These are phyloP conservation scores for Euphorbia tirucalli DNA, from an alignment of 345 rosid species.

Conservation along the genomic window DNA sequence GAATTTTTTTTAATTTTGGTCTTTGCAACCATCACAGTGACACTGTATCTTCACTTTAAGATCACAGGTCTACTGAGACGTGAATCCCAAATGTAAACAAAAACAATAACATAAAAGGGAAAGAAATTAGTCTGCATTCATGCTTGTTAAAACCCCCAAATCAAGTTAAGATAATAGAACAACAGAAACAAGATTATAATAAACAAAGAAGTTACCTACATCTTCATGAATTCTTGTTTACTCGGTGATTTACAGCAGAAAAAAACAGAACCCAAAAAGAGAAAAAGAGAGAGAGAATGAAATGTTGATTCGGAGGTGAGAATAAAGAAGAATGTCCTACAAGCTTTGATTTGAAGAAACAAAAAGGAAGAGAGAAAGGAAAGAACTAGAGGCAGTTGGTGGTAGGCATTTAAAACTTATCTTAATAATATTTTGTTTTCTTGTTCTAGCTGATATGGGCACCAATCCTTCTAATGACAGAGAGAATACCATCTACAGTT, in stretches of 20 bases:
- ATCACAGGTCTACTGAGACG: conserved; percentile 65
- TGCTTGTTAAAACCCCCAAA: background rate
- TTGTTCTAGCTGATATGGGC: conserved; percentile 4
- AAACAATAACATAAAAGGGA: conserved; percentile 8
- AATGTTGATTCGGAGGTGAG: background rate
- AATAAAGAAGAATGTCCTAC: conserved; percentile 6
- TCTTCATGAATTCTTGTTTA: conserved; percentile 72
- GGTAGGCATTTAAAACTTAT: conserved; percentile 27
- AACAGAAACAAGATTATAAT: too few relatives aligned
- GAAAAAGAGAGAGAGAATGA: conserved; percentile 33
- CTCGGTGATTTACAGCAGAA: conserved; percentile 39
- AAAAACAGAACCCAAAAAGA: too few relatives aligned
- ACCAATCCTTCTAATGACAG: conserved; percentile 84
- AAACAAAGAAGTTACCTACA: conserved; percentile 52
- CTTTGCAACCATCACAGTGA: conserved; percentile 94
- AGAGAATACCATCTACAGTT: conserved; percentile 81
- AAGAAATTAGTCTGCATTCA: background rate
- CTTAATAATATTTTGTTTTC: background rate
- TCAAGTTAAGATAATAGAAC: background rate
- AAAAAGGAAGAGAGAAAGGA: background rate
- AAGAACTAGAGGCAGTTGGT: conserved; percentile 36
- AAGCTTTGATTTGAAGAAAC: conserved; percentile 8
- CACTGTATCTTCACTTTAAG: conserved; percentile 69
- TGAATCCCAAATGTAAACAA: conserved; percentile 10
- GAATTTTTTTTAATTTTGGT: conserved; percentile 68